Percentiles rank a stretch among this genome's conserved stretches.
phyloP scores from a whole-genome alignment of 768 basidiomycete species.

The Hydnomerulius pinastri region DNA sequence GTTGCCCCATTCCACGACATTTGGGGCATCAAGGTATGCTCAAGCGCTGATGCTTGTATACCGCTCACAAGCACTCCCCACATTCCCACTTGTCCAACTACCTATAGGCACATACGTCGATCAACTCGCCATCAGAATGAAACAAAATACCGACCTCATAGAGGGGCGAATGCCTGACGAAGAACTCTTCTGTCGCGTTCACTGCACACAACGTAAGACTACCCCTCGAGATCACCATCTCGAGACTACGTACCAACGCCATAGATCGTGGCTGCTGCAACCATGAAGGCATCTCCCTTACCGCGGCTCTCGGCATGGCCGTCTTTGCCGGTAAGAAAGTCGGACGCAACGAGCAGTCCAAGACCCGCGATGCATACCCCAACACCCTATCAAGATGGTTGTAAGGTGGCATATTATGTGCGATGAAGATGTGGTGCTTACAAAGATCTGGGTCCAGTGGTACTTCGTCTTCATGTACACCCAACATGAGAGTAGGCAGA shows the following conservation, averaged over 20 bases:
- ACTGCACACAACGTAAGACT: constrained; percentile 43
- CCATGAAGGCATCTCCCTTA: constrained; percentile 83
- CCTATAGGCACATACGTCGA: constrained; percentile 36
- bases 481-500: constrained; percentile 80
- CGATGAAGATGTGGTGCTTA: too few species aligned
- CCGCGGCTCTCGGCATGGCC: constrained; percentile 62
- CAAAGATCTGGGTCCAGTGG: constrained; percentile 82
- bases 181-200: constrained; percentile 87
- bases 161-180: constrained; percentile 76
- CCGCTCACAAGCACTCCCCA: constrained; percentile 79
- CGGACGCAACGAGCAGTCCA: constrained; percentile 77
- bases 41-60: constrained; percentile 71
- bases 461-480: constrained; percentile 76
- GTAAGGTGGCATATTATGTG: too few species aligned
- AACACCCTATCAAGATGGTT: constrained; percentile 58
- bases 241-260: constrained; percentile 65
- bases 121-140: not conserved
- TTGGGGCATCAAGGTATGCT: constrained; percentile 60
- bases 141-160: constrained; percentile 55
- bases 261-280: constrained; percentile 81
- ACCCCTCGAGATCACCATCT: not conserved
- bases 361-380: constrained; percentile 71
- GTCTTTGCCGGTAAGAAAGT: constrained; percentile 73
- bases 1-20: constrained; percentile 73
- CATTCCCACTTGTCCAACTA: constrained; percentile 85